Evolutionary conservation across 2,329 filamentous ascomycete species (phyloP).

Genomic region (Penicillium sp.): DNA sequence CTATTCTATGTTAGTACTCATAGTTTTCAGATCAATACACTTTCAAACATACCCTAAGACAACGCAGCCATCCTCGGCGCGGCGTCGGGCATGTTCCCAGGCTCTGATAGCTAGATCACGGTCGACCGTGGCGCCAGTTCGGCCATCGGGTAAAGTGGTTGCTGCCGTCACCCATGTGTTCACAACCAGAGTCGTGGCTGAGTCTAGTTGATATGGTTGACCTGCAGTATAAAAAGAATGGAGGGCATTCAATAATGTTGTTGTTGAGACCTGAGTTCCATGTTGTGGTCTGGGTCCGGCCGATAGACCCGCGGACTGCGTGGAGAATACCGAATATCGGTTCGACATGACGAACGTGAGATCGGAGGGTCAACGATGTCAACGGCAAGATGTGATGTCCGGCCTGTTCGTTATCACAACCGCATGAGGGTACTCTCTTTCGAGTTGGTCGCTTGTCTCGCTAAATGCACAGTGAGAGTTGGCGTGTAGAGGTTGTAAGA

Average conservation of each 20-base stretch:
- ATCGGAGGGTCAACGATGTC: not conserved
- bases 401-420: constrained; percentile 6
- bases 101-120: constrained; percentile 72
- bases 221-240: constrained; percentile 84
- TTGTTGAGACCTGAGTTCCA: constrained; percentile 82
- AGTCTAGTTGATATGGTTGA: constrained; percentile 82
- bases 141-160: constrained; percentile 67
- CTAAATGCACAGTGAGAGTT: not conserved
- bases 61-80: constrained; percentile 94
- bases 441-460: not conserved
- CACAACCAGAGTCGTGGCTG: constrained; percentile 85
- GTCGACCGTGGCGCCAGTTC: constrained; percentile 76
- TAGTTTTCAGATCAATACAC: not conserved
- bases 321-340: constrained; percentile 63
- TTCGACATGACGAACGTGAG: constrained; percentile 54
- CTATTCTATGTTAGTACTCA: constrained; percentile 49
- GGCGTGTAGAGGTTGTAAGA: not conserved
- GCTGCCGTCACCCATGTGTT: constrained; percentile 91
- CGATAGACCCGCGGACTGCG: constrained; percentile 56
- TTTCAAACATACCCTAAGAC: constrained; percentile 69
- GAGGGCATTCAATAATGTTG: constrained; percentile 84
- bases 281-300: constrained; percentile 60
- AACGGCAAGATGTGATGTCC: constrained; percentile 12
- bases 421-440: constrained; percentile 5
- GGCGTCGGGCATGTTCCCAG: constrained; percentile 93